These are phyloP conservation scores for Durotheca rogersii DNA, from an alignment of 495 filamentous ascomycete species.

Conservation along the genomic window DNA sequence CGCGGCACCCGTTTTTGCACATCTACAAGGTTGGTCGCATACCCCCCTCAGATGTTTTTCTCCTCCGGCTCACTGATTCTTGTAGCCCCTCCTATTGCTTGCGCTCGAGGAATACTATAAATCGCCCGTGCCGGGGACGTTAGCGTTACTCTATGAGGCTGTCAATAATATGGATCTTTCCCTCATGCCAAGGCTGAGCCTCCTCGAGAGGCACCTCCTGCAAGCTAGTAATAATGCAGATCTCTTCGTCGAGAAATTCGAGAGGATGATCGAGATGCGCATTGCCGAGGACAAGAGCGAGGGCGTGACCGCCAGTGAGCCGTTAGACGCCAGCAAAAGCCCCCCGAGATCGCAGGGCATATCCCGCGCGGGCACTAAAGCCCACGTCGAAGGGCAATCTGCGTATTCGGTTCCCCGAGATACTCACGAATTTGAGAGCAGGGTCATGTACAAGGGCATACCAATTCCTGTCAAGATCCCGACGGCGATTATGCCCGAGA, in stretches of 20 bases:
- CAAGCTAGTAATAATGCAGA: constrained; percentile 92
- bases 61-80: constrained; percentile 28
- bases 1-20: constrained; percentile 95
- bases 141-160: constrained; percentile 85
- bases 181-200: constrained; percentile 80
- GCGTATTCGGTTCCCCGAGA: constrained; percentile 76
- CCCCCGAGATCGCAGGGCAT: constrained; percentile 50
- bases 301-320: constrained; percentile 39
- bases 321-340: constrained; percentile 49
- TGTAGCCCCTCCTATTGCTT: constrained; percentile 84
- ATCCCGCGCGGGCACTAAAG: constrained; percentile 55
- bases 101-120: constrained; percentile 98
- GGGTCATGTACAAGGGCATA: constrained; percentile 90
- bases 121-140: constrained; percentile 80
- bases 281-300: constrained; percentile 54
- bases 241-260: constrained; percentile 96
- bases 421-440: constrained; percentile 95
- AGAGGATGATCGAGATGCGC: constrained; percentile 78
- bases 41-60: constrained; percentile 1
- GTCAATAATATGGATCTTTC: constrained; percentile 97
- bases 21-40: constrained; percentile 80
- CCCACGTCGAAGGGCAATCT: constrained; percentile 51
- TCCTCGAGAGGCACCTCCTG: constrained; percentile 81
- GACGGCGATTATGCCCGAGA: constrained; percentile 88
- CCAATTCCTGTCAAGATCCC: constrained; percentile 96